Evolutionary conservation across 306 rosid species (phyloP), one percentile per base, ranked within the genome.

Genomic region (Chamaecrista fasciculata): DNA sequence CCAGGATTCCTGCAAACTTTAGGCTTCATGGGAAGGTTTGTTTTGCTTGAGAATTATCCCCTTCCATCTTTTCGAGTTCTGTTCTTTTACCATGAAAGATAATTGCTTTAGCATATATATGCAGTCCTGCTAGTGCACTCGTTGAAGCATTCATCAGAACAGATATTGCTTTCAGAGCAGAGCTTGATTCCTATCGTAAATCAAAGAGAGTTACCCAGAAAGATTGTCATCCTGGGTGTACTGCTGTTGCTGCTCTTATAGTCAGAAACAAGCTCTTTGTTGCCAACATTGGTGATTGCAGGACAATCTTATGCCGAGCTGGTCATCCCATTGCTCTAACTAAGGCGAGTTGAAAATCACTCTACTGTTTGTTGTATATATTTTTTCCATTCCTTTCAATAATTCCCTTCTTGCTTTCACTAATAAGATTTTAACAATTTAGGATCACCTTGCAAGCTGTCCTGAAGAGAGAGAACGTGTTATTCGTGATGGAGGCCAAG

Each of bases 371-470:
- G 72, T 15, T 4, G 18, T 19, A 3, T 50, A 20, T 62, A 60
- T 24, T 59, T 66, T 2, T 48, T 62, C 25, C 68, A 46, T 58
- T 69, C 24, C 46, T 21, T 23, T 21, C 7, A 34, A 23, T 19
- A 26, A 24, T 24, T 39, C 25, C n/a, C 48, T 78, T 66, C 62
- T n/a, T n/a, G n/a, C n/a, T n/a, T n/a, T n/a, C 48, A 48, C 61
- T 71, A 59, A 60, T 58, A 24, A 47, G 65, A 57, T 48, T 23
- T 62, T 71, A 70, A 34, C 36, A 23, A 60, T 55, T 81, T 68
- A 89, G 98, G 98, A 90, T 86, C 98, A 94, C 71, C 87, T 88
- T 53, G 98, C 97, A 40, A 94, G 97, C 80, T 82, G 92, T 85
- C 74, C 76, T 16, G 81, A 83, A 85, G 98, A 94, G 86, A 81